These are phyloP conservation scores for Schizonepeta tenuifolia DNA, from an alignment of 257 asterid genomes.

Conservation along the genomic window DNA sequence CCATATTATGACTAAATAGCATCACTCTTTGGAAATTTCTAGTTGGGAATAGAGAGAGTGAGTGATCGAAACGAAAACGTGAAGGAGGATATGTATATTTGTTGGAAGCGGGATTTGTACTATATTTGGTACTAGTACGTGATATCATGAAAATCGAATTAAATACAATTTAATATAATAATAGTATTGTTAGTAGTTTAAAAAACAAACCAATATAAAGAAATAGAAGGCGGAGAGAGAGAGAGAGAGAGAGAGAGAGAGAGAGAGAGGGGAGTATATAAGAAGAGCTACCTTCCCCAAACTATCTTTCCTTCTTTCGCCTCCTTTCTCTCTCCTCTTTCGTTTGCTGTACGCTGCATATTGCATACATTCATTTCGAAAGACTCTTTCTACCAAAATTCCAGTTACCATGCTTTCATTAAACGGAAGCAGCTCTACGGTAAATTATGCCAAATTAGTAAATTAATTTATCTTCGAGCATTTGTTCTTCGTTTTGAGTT, in stretches of 20 bases:
- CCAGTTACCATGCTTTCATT: conserved; percentile 61
- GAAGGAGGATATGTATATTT: too few relatives aligned
- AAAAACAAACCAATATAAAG: too few relatives aligned
- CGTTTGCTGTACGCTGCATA: background rate
- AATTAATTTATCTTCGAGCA: background rate
- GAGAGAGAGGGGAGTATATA: conserved; percentile 2
- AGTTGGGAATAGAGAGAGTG: too few relatives aligned
- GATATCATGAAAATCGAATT: too few relatives aligned
- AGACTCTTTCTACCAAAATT: conserved; percentile 2
- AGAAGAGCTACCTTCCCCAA: conserved; percentile 25
- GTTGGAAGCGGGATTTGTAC: too few relatives aligned
- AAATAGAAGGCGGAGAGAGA: too few relatives aligned
- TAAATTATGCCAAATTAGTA: conserved; percentile 35
- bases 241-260: background rate
- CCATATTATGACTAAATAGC: too few relatives aligned
- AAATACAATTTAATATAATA: too few relatives aligned
- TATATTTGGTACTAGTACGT: too few relatives aligned
- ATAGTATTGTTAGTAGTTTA: too few relatives aligned
- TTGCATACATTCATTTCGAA: background rate
- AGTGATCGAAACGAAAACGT: too few relatives aligned
- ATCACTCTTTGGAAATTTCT: too few relatives aligned
- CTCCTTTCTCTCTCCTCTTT: conserved; percentile 4
- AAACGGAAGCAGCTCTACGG: conserved; percentile 62
- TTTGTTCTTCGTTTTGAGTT: conserved; percentile 14
- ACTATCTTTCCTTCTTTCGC: conserved; percentile 11